Evolutionary conservation across 768 basidiomycete species (phyloP).

Genomic region (Daedaleopsis nitida): DNA sequence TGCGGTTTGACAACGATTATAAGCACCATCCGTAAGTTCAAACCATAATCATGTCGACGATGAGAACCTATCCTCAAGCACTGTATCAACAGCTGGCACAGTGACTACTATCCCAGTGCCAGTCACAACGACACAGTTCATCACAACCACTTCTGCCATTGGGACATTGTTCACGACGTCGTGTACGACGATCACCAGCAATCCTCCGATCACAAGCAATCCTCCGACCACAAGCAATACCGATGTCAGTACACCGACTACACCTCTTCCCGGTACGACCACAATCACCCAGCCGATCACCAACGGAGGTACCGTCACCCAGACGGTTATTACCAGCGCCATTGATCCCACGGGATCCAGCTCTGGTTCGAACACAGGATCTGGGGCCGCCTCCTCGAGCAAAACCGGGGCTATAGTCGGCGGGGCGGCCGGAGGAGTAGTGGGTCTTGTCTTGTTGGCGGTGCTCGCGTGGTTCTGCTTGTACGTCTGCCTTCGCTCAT

Average conservation of each 20-base stretch:
- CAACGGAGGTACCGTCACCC: background rate
- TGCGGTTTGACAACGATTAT: constrained; percentile 13
- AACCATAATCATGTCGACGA: background rate
- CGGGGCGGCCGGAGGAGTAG: constrained; percentile 22
- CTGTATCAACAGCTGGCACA: constrained; percentile 1
- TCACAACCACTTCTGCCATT: constrained; percentile 18
- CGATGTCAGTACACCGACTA: background rate
- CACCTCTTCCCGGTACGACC: background rate
- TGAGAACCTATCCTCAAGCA: background rate
- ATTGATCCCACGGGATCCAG: background rate
- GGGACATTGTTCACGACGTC: constrained; percentile 23
- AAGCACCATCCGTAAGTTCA: constrained; percentile 22
- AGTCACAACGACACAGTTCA: constrained; percentile 19
- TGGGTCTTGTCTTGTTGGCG: constrained; percentile 12
- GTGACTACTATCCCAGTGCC: constrained; percentile 18
- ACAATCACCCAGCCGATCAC: background rate
- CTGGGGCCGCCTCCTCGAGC: background rate
- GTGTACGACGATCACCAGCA: constrained; percentile 8
- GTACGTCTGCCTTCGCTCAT: constrained; percentile 1
- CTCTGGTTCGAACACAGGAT: background rate
- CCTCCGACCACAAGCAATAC: too few species aligned
- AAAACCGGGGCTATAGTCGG: constrained; percentile 20
- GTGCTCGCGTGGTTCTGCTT: constrained; percentile 18
- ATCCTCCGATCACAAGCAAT: background rate
- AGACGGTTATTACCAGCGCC: background rate